These are phyloP conservation scores for Trichoderma arundinaceum DNA, from an alignment of 2,329 filamentous ascomycete genomes.

Conservation along the genomic window DNA sequence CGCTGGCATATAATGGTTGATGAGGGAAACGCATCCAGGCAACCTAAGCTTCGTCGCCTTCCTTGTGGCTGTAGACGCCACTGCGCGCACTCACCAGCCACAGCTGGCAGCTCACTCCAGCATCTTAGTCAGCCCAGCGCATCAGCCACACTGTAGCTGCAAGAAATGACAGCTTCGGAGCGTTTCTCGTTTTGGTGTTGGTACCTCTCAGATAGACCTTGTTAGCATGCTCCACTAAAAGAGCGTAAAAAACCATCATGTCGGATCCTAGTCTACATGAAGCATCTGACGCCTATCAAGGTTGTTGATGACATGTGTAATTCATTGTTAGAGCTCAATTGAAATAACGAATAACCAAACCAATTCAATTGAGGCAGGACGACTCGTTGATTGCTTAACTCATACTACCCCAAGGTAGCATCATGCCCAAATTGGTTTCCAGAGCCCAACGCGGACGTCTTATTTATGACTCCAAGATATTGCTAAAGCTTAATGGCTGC, in stretches of 20 bases:
- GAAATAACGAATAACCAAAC: too few species aligned
- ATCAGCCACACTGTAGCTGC: constrained; percentile 1
- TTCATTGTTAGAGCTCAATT: too few species aligned
- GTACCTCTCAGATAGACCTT: background rate
- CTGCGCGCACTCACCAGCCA: constrained; percentile 27
- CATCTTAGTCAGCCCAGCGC: constrained; percentile 3
- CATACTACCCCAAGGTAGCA: too few species aligned
- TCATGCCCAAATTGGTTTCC: too few species aligned
- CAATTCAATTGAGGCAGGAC: too few species aligned
- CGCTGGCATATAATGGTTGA: constrained; percentile 12
- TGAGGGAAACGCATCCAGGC: constrained; percentile 40
- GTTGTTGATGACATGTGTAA: too few species aligned
- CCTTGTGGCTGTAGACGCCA: constrained; percentile 31
- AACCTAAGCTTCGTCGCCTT: constrained; percentile 48
- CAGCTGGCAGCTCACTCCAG: constrained; percentile 31
- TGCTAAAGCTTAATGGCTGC: constrained; percentile 6
- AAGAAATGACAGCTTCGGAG: background rate
- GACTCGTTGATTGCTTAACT: too few species aligned
- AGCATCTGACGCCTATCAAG: too few species aligned
- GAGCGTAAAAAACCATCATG: too few species aligned
- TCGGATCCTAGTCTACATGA: too few species aligned
- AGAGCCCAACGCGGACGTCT: background rate
- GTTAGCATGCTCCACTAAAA: too few species aligned
- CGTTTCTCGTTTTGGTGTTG: background rate
- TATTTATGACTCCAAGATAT: constrained; percentile 11